These are phyloP conservation scores for Gymnopilus junonius DNA, from an alignment of 768 basidiomycete genomes.

Conservation along the genomic window DNA sequence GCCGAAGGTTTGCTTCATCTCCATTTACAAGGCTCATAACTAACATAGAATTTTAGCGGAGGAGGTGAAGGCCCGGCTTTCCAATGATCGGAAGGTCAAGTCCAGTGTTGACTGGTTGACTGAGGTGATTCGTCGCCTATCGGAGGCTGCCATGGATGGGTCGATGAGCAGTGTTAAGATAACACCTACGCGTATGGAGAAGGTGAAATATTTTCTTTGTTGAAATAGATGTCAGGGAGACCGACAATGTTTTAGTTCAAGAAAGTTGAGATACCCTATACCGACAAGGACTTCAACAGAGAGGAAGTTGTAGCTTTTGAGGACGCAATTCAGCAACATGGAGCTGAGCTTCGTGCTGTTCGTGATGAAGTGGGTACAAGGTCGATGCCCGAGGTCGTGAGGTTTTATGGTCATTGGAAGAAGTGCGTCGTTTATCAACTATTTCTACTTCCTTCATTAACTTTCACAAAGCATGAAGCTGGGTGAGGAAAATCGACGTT, in stretches of 20 bases:
- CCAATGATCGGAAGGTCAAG: slow-evolving; percentile 53
- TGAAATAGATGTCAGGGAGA: neutral
- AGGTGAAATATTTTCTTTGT: slow-evolving; percentile 46
- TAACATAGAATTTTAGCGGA: slow-evolving; percentile 53
- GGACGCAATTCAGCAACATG: slow-evolving; percentile 71
- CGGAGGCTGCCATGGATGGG: slow-evolving; percentile 64
- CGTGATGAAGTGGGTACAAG: slow-evolving; percentile 74
- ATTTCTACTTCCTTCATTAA: slow-evolving; percentile 1
- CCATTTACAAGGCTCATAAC: neutral
- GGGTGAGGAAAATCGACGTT: slow-evolving; percentile 66
- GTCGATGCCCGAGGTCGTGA: slow-evolving; percentile 76
- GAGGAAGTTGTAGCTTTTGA: slow-evolving; percentile 79
- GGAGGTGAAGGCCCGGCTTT: slow-evolving; percentile 60
- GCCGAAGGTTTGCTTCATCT: slow-evolving; percentile 52
- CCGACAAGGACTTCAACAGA: slow-evolving; percentile 71
- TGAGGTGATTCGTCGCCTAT: slow-evolving; percentile 73
- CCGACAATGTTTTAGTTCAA: slow-evolving; percentile 62
- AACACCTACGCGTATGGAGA: slow-evolving; percentile 56
- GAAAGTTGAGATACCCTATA: slow-evolving; percentile 63
- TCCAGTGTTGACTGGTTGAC: slow-evolving; percentile 82
- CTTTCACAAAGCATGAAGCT: slow-evolving; percentile 57
- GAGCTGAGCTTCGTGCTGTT: slow-evolving; percentile 80
- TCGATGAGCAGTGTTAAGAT: slow-evolving; percentile 28
- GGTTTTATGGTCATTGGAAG: slow-evolving; percentile 89
- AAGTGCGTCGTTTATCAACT: slow-evolving; percentile 48